These are phyloP conservation scores for Eucalyptus regnans DNA, from an alignment of 345 rosid genomes.

Conservation along the genomic window DNA sequence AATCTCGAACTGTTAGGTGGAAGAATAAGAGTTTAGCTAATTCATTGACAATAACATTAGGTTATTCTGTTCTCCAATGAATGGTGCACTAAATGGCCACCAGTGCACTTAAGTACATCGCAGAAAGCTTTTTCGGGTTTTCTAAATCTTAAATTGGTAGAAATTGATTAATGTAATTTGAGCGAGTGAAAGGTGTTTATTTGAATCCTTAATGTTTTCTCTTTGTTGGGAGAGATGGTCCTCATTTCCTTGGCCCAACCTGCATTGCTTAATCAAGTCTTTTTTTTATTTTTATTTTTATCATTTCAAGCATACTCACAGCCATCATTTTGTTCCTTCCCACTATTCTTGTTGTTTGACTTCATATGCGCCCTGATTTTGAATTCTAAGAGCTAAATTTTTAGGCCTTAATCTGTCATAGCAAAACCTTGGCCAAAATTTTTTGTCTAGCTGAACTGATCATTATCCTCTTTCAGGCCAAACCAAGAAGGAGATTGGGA, in stretches of 20 bases:
- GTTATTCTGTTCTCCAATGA: not conserved
- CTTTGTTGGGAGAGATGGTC: not conserved
- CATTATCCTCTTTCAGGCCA: conserved; percentile 24
- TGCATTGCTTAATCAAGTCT: not conserved
- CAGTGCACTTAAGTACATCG: not conserved
- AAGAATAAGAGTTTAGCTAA: not conserved
- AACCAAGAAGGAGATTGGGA: conserved; percentile 70
- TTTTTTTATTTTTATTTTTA: not conserved
- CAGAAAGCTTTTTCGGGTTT: not conserved
- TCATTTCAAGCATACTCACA: not conserved
- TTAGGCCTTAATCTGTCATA: not conserved
- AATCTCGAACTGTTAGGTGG: not conserved
- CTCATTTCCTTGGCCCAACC: not conserved
- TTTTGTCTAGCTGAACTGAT: not conserved
- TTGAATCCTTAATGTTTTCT: not conserved
- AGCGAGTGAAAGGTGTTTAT: not conserved
- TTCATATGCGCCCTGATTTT: not conserved
- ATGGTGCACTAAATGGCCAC: not conserved
- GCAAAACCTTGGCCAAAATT: not conserved
- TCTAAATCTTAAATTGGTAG: not conserved
- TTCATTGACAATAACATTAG: not conserved
- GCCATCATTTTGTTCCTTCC: not conserved
- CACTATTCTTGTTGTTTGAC: not conserved
- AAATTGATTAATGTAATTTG: not conserved
- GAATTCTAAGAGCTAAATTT: not conserved